Evolutionary conservation across 495 filamentous ascomycete genomes (phyloP).

Genomic region (Xylaria venustula): DNA sequence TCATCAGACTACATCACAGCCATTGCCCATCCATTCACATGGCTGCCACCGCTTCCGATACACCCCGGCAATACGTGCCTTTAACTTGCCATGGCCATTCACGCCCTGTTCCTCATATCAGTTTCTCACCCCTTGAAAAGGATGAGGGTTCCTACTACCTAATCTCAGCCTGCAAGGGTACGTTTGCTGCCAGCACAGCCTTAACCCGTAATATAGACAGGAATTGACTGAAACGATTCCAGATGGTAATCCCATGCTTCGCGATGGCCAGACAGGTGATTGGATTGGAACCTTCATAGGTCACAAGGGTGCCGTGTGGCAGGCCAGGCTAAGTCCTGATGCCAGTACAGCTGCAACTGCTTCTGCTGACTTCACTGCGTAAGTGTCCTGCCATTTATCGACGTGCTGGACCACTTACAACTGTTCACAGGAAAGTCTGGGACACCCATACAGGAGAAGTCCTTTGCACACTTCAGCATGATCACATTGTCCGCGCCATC

Average conservation of each 20-base stretch:
- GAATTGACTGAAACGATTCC: background rate
- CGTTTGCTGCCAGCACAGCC: conserved; percentile 13
- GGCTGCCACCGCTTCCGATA: conserved; percentile 36
- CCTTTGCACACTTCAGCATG: conserved; percentile 81
- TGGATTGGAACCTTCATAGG: conserved; percentile 99
- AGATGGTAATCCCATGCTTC: conserved; percentile 98
- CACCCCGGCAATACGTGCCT: conserved; percentile 65
- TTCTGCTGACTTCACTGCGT: conserved; percentile 95
- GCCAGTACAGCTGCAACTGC: conserved; percentile 86
- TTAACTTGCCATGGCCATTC: conserved; percentile 97
- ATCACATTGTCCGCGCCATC: conserved; percentile 91
- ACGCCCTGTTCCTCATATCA: conserved; percentile 90
- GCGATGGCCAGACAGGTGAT: conserved; percentile 93
- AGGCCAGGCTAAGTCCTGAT: conserved; percentile 85
- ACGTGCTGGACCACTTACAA: background rate
- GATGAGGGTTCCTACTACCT: conserved; percentile 90
- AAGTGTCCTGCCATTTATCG: conserved; percentile 31
- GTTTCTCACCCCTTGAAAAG: conserved; percentile 80
- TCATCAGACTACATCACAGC: background rate
- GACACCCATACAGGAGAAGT: conserved; percentile 93
- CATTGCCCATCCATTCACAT: conserved; percentile 31
- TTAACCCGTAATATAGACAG: background rate
- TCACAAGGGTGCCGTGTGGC: conserved; percentile 97
- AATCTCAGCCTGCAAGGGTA: conserved; percentile 98
- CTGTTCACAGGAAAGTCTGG: conserved; percentile 76